Evolutionary conservation across 768 basidiomycete species (phyloP).

Genomic region (Hericium erinaceus): DNA sequence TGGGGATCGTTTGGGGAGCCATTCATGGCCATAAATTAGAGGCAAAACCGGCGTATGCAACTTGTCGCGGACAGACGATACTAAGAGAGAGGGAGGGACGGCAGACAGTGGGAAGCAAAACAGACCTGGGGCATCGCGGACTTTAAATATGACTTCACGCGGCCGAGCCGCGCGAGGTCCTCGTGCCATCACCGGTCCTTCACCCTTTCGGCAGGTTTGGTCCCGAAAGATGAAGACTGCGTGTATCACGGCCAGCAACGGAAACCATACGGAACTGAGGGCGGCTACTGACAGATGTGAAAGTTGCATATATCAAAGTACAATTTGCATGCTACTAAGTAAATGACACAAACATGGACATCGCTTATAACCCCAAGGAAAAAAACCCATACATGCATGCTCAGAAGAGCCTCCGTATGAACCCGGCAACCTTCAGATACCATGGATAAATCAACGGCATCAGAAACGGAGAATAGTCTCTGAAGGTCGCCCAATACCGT

Average conservation of each 20-base stretch:
- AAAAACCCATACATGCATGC: constrained; percentile 1
- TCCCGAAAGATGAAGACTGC: too few relatives aligned
- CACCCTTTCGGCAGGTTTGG: too few relatives aligned
- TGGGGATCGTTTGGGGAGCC: constrained; percentile 30
- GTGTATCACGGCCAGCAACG: background rate
- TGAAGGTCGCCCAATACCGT: constrained; percentile 16
- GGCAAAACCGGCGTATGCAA: background rate
- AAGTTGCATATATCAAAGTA: background rate
- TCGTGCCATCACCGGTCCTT: too few relatives aligned
- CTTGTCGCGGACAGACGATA: background rate
- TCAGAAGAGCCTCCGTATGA: constrained; percentile 8
- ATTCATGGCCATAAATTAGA: constrained; percentile 22
- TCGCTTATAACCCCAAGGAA: constrained; percentile 3
- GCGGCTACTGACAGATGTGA: background rate
- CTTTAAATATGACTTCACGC: background rate
- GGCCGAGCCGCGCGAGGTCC: background rate
- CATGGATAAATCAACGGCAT: constrained; percentile 3
- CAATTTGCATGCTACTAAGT: background rate
- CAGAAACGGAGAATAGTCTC: constrained; percentile 2
- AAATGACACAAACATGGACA: background rate
- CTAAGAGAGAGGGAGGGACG: background rate
- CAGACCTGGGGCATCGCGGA: background rate
- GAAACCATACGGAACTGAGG: background rate
- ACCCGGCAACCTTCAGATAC: constrained; percentile 17
- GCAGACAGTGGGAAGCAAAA: background rate